phyloP scores from a whole-genome alignment of 257 asterid species.

The Gentiana macrophylla region DNA sequence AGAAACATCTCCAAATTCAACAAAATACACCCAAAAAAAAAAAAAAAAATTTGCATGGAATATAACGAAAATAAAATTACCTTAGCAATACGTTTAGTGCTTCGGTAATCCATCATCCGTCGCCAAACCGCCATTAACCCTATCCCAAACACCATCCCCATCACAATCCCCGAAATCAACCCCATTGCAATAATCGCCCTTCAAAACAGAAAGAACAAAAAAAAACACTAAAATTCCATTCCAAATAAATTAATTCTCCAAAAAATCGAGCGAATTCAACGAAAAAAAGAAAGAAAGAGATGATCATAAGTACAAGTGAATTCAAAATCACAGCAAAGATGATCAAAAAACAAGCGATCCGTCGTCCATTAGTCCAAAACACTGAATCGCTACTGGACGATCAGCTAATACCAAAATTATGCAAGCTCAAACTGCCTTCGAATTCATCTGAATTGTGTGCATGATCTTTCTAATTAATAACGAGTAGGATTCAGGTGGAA shows the following conservation, averaged over 20 bases:
- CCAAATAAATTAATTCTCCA: not conserved
- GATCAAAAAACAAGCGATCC: not conserved
- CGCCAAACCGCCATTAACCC: constrained; percentile 79
- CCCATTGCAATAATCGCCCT: constrained; percentile 41
- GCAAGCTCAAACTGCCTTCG: not conserved
- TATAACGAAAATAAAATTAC: constrained; percentile 18
- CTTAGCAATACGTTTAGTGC: constrained; percentile 78
- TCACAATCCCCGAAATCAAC: constrained; percentile 70
- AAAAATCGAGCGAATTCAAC: not conserved
- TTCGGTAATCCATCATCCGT: constrained; percentile 68
- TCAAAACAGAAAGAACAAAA: not conserved
- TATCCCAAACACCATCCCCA: constrained; percentile 81
- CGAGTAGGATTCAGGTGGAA: not conserved
- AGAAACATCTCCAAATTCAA: too few species aligned
- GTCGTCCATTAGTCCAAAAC: constrained; percentile 2
- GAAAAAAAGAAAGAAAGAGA: not conserved
- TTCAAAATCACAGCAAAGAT: constrained; percentile 1
- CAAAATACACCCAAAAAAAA: too few species aligned
- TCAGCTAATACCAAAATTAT: constrained; percentile 2
- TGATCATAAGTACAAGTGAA: constrained; percentile 1
- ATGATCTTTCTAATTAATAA: not conserved
- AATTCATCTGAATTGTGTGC: not conserved
- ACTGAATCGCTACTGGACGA: constrained; percentile 4
- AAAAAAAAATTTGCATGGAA: not conserved
- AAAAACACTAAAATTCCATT: not conserved